These are phyloP conservation scores for Pistacia vera DNA, from an alignment of 345 rosid genomes.

Conservation along the genomic window DNA sequence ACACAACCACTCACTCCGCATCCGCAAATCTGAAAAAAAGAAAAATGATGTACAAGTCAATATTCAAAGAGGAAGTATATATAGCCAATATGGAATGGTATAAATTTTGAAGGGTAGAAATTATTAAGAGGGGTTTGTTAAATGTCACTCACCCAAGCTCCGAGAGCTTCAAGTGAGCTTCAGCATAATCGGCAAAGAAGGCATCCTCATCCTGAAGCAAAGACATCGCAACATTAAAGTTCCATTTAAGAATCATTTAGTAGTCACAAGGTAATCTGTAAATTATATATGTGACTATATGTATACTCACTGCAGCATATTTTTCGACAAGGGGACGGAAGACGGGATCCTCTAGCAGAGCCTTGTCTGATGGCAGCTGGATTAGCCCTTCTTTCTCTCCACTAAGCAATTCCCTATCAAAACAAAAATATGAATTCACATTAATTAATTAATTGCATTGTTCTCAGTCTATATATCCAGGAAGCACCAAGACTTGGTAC, in stretches of 20 bases:
- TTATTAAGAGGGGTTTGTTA: not conserved
- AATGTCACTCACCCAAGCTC: slow-evolving; percentile 67
- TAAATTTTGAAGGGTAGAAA: not conserved
- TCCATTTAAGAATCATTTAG: not conserved
- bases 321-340: slow-evolving; percentile 72
- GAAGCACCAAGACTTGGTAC: not conserved
- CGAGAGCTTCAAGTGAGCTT: slow-evolving; percentile 78
- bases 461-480: not conserved
- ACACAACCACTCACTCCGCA: slow-evolving; percentile 22
- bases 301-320: slow-evolving; percentile 66
- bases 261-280: not conserved
- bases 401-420: slow-evolving; percentile 63
- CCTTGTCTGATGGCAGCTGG: slow-evolving; percentile 76
- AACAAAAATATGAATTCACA: not conserved
- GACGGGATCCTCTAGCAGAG: slow-evolving; percentile 72
- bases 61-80: not conserved
- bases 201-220: slow-evolving; percentile 70
- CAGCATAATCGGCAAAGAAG: slow-evolving; percentile 71
- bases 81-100: not conserved
- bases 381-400: slow-evolving; percentile 87
- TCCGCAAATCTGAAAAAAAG: slow-evolving; percentile 32
- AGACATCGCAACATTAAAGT: not conserved
- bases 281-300: not conserved
- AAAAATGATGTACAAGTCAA: not conserved
- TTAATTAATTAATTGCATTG: not conserved